Conservation (phyloP, 2,329 filamentous ascomycete genomes). For the Colletotrichum salicis region DNA sequence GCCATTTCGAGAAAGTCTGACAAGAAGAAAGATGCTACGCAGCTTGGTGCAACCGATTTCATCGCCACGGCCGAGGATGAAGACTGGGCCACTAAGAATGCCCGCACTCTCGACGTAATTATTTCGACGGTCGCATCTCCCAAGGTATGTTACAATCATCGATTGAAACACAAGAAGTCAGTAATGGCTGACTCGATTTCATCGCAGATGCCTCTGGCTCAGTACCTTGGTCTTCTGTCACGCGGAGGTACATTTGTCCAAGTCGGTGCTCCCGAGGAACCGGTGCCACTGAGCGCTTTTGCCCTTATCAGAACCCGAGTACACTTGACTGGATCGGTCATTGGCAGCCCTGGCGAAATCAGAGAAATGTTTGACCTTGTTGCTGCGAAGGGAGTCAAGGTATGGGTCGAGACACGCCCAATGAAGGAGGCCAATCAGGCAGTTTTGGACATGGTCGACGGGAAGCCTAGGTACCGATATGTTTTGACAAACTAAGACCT, state of each 20-base stretch:
- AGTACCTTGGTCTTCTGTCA: conserved; percentile 72
- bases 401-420: not conserved
- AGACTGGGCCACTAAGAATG: conserved; percentile 65
- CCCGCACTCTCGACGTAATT: conserved; percentile 66
- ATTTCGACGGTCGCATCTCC: conserved; percentile 61
- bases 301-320: not conserved
- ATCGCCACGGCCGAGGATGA: conserved; percentile 58
- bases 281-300: not conserved
- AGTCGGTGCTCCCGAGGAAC: conserved; percentile 52
- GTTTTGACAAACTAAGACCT: not conserved
- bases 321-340: not conserved
- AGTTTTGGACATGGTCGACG: not conserved
- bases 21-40: conserved; percentile 66
- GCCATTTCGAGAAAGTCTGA: conserved; percentile 64
- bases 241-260: conserved; percentile 71
- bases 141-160: not conserved
- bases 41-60: conserved; percentile 67
- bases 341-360: not conserved
- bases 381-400: not conserved
- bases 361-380: not conserved
- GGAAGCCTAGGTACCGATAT: not conserved
- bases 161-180: not conserved
- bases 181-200: conserved; percentile 44
- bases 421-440: not conserved
- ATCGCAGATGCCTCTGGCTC: conserved; percentile 65